phyloP scores from a whole-genome alignment of 345 rosid species.

The Ailanthus altissimus region DNA sequence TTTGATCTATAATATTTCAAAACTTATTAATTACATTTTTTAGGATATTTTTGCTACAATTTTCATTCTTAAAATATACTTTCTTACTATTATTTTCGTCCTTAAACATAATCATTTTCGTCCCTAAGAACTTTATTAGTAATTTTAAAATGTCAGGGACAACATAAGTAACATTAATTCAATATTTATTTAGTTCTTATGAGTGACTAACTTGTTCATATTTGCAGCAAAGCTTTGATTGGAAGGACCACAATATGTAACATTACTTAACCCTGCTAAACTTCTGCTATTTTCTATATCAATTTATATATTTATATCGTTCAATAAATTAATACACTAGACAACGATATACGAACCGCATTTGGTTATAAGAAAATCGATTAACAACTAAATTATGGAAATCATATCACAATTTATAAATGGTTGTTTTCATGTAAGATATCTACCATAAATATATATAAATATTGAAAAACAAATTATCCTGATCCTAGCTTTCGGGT shows the following conservation, averaged over 20 bases:
- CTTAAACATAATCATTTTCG: too few relatives aligned
- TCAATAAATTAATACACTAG: neutral
- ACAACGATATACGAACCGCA: neutral
- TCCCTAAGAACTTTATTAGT: too few relatives aligned
- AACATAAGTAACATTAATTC: too few relatives aligned
- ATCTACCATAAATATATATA: neutral
- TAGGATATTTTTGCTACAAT: too few relatives aligned
- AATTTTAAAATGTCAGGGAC: too few relatives aligned
- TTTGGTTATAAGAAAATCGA: neutral
- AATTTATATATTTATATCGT: neutral
- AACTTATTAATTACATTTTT: too few relatives aligned
- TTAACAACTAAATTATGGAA: neutral
- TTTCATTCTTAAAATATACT: too few relatives aligned
- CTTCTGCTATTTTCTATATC: neutral
- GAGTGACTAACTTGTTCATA: neutral
- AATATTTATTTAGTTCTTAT: neutral
- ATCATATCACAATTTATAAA: neutral
- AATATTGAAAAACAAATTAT: neutral
- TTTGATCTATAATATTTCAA: too few relatives aligned
- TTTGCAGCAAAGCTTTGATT: neutral
- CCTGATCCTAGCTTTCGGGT: neutral
- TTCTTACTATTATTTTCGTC: too few relatives aligned
- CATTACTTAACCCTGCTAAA: neutral
- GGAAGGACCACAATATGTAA: neutral
- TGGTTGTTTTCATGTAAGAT: neutral